phyloP scores from a whole-genome alignment of 495 filamentous ascomycete species.

The Penicillium longicatenatum region DNA sequence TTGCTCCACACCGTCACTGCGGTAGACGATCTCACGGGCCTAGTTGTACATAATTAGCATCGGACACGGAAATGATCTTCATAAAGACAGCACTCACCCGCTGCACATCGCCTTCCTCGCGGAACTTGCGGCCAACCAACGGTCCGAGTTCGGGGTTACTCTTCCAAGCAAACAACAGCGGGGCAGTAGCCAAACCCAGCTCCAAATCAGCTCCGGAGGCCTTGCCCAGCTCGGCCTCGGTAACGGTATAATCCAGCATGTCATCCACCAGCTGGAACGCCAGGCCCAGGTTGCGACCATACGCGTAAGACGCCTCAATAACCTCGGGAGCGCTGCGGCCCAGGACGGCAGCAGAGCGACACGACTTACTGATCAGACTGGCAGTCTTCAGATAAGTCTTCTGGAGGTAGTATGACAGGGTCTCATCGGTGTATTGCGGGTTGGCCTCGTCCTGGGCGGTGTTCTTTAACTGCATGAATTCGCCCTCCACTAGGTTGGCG shows the following conservation, averaged over 20 bases:
- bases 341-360: constrained; percentile 84
- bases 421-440: constrained; percentile 81
- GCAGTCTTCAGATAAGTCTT: constrained; percentile 99
- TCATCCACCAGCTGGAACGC: constrained; percentile 99
- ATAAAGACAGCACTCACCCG: constrained; percentile 55
- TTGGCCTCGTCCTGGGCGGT: constrained; percentile 82
- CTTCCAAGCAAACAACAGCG: constrained; percentile 95
- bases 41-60: constrained; percentile 35
- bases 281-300: constrained; percentile 88
- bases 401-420: constrained; percentile 91
- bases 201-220: constrained; percentile 93
- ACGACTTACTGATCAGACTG: constrained; percentile 92
- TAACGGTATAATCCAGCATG: constrained; percentile 94
- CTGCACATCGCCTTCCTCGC: constrained; percentile 76
- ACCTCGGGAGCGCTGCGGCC: constrained; percentile 75
- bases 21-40: constrained; percentile 81
- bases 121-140: constrained; percentile 90
- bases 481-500: constrained; percentile 94
- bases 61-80: neutral
- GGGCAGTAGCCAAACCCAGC: constrained; percentile 92
- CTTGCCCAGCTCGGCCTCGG: constrained; percentile 82
- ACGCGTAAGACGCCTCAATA: constrained; percentile 86
- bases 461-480: constrained; percentile 99
- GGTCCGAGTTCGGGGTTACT: constrained; percentile 79
- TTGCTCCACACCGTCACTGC: constrained; percentile 85